Percentiles rank a stretch among this genome's conserved stretches.
Conservation (phyloP, 2,329 filamentous ascomycete genomes). For the Taxawa tesnikishii region DNA sequence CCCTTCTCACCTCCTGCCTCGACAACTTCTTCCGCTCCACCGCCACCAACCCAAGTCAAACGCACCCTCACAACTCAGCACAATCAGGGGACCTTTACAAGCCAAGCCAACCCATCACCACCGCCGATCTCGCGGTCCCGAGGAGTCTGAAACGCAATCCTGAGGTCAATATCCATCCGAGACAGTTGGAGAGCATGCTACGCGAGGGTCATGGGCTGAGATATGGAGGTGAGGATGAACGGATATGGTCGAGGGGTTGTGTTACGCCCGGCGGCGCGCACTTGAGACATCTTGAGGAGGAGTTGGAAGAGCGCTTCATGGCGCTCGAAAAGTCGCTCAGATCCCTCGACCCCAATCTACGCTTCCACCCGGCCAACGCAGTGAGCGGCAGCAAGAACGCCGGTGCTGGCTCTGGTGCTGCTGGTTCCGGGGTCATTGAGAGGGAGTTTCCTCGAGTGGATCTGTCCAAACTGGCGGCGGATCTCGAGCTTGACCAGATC, state of each 20-base stretch:
- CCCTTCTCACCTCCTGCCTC: conserved; percentile 16
- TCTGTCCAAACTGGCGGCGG: conserved; percentile 15
- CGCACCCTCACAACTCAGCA: conserved; percentile 11
- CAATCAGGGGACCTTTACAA: too few species aligned
- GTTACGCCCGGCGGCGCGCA: conserved; percentile 67
- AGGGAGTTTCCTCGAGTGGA: conserved; percentile 18
- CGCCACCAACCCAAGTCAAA: too few species aligned
- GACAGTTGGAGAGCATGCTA: conserved; percentile 32
- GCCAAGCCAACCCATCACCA: conserved; percentile 11
- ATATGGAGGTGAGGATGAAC: conserved; percentile 28
- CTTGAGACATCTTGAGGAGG: conserved; percentile 55
- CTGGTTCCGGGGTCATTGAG: conserved; percentile 7
- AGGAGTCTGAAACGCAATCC: conserved; percentile 14
- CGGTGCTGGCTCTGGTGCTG: not conserved
- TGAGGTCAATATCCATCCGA: conserved; percentile 19
- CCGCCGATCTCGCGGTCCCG: conserved; percentile 5
- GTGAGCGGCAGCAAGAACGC: conserved; percentile 10
- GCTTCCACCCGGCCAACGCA: conserved; percentile 16
- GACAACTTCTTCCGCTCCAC: conserved; percentile 19
- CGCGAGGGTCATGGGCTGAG: conserved; percentile 44
- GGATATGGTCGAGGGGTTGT: conserved; percentile 45
- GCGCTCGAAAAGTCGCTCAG: conserved; percentile 52
- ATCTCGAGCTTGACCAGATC: conserved; percentile 16
- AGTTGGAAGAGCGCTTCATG: conserved; percentile 60
- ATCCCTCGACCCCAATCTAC: conserved; percentile 15